These are phyloP conservation scores for Leishmania braziliensis DNA, from an alignment of 208 protist genomes.

Conservation along the genomic window DNA sequence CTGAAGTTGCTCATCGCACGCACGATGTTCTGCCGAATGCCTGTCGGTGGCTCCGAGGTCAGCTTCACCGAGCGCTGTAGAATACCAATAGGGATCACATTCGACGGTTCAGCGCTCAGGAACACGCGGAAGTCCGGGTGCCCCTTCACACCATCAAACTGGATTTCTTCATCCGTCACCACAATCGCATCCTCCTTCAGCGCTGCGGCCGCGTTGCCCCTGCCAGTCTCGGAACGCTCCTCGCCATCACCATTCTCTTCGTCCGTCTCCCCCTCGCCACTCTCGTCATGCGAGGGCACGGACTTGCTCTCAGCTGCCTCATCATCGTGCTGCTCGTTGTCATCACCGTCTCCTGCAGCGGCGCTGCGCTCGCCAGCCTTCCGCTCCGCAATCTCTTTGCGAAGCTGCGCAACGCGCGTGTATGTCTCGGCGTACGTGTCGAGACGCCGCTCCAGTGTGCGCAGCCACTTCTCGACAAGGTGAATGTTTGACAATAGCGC, in stretches of 20 bases:
- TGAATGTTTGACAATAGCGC: conserved; percentile 99
- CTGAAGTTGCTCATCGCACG: conserved; percentile 96
- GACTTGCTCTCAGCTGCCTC: conserved; percentile 5
- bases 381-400: conserved; percentile 84
- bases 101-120: conserved; percentile 96
- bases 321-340: conserved; percentile 18
- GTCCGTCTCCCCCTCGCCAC: conserved; percentile 21
- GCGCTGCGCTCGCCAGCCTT: conserved; percentile 61
- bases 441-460: conserved; percentile 96
- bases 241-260: conserved; percentile 30
- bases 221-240: conserved; percentile 24
- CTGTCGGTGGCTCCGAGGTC: conserved; percentile 98
- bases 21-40: conserved; percentile 97
- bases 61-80: conserved; percentile 98
- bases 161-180: conserved; percentile 89
- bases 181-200: conserved; percentile 41
- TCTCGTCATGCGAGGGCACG: conserved; percentile 6
- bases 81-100: conserved; percentile 97
- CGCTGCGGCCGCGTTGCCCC: conserved; percentile 18
- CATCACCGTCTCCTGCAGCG: conserved; percentile 11
- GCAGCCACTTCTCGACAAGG: conserved; percentile 97
- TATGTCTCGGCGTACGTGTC: conserved; percentile 93
- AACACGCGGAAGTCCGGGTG: conserved; percentile 97
- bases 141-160: conserved; percentile 90
- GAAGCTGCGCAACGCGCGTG: conserved; percentile 88